Percentiles rank a stretch among this genome's conserved stretches.
Conservation (phyloP, 2,329 filamentous ascomycete species). For the Mollisia scopiformis region DNA sequence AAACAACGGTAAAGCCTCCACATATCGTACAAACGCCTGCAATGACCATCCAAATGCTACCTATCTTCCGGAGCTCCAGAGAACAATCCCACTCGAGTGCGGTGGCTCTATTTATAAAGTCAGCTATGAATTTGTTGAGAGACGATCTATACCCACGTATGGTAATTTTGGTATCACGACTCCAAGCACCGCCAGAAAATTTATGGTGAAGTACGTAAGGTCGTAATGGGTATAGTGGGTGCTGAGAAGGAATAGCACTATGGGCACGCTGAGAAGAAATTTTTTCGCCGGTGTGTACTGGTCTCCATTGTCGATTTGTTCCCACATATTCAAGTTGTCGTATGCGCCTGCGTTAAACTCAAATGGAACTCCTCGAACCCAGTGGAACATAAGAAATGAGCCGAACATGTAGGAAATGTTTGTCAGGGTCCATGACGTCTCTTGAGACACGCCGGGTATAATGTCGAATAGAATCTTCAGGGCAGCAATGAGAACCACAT, state of each 20-base stretch:
- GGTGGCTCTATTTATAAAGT: constrained; percentile 64
- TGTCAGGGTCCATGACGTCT: constrained; percentile 97
- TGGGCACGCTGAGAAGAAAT: constrained; percentile 92
- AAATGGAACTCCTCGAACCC: constrained; percentile 95
- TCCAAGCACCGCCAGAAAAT: constrained; percentile 87
- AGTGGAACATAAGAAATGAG: constrained; percentile 99
- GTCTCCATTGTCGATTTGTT: constrained; percentile 98
- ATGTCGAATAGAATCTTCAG: constrained; percentile 98
- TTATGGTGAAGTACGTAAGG: constrained; percentile 94
- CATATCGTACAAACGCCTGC: constrained; percentile 36
- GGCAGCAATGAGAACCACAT: constrained; percentile 86
- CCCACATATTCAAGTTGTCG: constrained; percentile 99
- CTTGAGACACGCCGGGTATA: constrained; percentile 93
- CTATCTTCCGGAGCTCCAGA: constrained; percentile 68
- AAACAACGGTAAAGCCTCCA: constrained; percentile 26
- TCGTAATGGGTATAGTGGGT: constrained; percentile 99
- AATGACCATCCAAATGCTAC: constrained; percentile 31
- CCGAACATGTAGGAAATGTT: constrained; percentile 99
- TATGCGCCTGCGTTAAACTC: constrained; percentile 99
- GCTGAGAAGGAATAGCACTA: constrained; percentile 91
- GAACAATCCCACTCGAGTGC: constrained; percentile 76
- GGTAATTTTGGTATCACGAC: constrained; percentile 97
- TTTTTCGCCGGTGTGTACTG: constrained; percentile 99
- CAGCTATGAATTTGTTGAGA: constrained; percentile 15
- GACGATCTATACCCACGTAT: constrained; percentile 64